Evolutionary conservation across 1,139 yeast species (phyloP), one percentile per base, ranked within the genome.

Genomic region (Debaryomyces coudertii): DNA sequence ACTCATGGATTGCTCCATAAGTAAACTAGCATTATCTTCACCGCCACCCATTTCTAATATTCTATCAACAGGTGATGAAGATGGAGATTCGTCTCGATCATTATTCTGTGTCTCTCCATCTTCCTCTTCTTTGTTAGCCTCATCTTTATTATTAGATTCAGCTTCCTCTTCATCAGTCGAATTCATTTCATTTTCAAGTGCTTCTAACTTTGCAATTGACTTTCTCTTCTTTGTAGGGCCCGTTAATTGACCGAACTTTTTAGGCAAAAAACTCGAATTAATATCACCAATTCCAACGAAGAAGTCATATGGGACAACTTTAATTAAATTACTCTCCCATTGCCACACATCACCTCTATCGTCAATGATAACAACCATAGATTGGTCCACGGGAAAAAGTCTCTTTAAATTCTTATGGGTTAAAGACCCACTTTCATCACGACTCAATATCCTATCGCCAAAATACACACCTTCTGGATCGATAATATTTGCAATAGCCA

Each of bases 311-410:
- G 99, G 99, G 1, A 90, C 87, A 7, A 93, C 99, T 63, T 92
- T 90, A 49, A 93, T 82, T 53, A 93, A 73, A 62, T 93, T 92
- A 22, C 87, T 85, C 53, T 90, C 89, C 99, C 99, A 93, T 61
- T 88, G 90, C 99, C 99, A 93, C 8, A 93, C 99, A 64, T 93
- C 99, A 4, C 98, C 99, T 63, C 99, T 80, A 63, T 93, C 99
- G 65, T 93, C 99, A 50, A 93, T 93, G 39, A 93, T 86, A 2
- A 90, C 95, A 38, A 93, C 99, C 97, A 93, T 88, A 12, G 95
- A 85, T 31, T 96, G 96, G 53, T 93, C 96, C 3, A 93, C 96
- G 0, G 99, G 99, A 61, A 95, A 95, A 43, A 95, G 71, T 50
- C 99, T 74, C 58, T 87, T 85, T 51, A 95, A 73, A 38, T 93